Base-by-base conservation (phyloP, 164 flowering plant species). In the Tetracentron sinense region DNA sequence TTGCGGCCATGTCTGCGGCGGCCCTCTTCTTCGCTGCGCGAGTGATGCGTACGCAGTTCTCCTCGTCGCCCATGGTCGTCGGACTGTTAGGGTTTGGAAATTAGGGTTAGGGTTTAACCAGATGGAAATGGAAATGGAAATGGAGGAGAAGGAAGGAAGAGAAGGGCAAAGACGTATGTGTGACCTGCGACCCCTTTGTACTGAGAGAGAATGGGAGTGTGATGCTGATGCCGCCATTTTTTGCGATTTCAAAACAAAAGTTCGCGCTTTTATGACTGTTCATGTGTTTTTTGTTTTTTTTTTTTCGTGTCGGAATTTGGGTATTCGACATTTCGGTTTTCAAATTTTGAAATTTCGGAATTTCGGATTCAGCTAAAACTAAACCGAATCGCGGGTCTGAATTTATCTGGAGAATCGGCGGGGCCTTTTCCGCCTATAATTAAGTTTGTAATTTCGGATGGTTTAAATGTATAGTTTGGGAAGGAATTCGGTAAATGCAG, bases 1-100 rank as follows among this genome's bases (percentile, higher is more conserved):
- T 31, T 31, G 19, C 47, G 12, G 58, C 11, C 28, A 26, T 44
- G 4, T 69, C 42, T 22, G 60, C 65, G 11, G 79, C 71, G 11
- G 79, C 51, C 17, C 81, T 72, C 71, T 77, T 82, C 75, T 69
- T 77, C 42, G 75, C 73, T 10, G 79, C 78, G 21, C 72, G 69
- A 6, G 76, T 72, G 49, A 58, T 12, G 1, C 65, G 67, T 31
- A 35, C 50, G 66, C 56, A 19, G 54, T 74, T 75, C 68, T 79
- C 83, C 60, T 77, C 59, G 22, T 73, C 74, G 4, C 62, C 78
- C 78, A 74, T 74, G n/a, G n/a, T 50, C 46, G 52, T 31, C 44
- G 15, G 12, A 16, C 33, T 7, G n/a, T 11, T 17, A 26, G 42
- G 26, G 17, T 25, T 28, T 27, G 48, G 56, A 42, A 42, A 12